Evolutionary conservation across 352 stramenopile species (phyloP).

Genomic region (Globisporangium solare): DNA sequence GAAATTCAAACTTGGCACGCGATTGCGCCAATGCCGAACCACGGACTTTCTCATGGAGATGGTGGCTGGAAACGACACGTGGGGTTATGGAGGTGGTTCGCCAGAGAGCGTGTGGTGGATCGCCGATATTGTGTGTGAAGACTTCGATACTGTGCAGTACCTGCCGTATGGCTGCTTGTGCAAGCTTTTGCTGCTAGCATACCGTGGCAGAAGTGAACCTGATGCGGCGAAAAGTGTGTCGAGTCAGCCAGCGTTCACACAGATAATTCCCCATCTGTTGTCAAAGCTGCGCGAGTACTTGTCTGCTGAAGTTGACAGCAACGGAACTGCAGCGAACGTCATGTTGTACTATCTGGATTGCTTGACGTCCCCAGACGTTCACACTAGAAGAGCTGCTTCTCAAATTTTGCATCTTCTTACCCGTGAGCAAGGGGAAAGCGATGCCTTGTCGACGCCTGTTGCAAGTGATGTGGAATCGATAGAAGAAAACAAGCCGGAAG

Average conservation of each 20-base stretch:
- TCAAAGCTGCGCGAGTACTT: slow-evolving; percentile 57
- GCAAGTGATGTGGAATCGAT: slow-evolving; percentile 21
- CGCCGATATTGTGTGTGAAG: slow-evolving; percentile 83
- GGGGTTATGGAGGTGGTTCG: slow-evolving; percentile 15
- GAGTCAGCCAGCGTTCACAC: slow-evolving; percentile 30
- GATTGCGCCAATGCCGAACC: slow-evolving; percentile 68
- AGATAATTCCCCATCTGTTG: slow-evolving; percentile 53
- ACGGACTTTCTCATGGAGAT: slow-evolving; percentile 88
- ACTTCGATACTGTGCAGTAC: slow-evolving; percentile 78
- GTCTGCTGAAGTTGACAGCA: slow-evolving; percentile 23
- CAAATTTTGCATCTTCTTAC: slow-evolving; percentile 67
- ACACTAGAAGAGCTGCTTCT: slow-evolving; percentile 51
- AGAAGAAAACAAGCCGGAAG: slow-evolving; percentile 23
- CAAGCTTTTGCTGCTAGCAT: slow-evolving; percentile 66
- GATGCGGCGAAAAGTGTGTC: slow-evolving; percentile 17
- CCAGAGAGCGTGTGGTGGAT: slow-evolving; percentile 72
- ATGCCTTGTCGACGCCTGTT: slow-evolving; percentile 7
- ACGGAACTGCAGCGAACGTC: slow-evolving; percentile 37
- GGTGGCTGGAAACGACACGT: slow-evolving; percentile 45
- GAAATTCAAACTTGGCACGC: slow-evolving; percentile 74
- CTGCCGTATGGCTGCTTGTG: slow-evolving; percentile 73
- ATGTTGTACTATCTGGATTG: slow-evolving; percentile 73
- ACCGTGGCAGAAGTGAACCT: slow-evolving; percentile 1
- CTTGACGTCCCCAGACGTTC: slow-evolving; percentile 43
- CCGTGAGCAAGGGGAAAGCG: slow-evolving; percentile 18